Conservation (phyloP, 768 basidiomycete species). For the Lentinula aciculospora region DNA sequence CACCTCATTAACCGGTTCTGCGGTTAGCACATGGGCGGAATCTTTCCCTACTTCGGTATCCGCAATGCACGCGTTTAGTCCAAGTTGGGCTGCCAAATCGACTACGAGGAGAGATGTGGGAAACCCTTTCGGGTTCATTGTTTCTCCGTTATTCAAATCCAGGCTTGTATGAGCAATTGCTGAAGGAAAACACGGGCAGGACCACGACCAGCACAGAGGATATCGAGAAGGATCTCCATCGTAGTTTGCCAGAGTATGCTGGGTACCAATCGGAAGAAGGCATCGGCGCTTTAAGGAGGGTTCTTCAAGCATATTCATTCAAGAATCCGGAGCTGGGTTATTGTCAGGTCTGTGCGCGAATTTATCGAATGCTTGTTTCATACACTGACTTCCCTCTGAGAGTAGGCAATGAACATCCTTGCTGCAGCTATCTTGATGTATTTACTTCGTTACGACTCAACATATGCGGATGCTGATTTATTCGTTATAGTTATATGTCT, state of each 20-base stretch:
- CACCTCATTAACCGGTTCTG: slow-evolving; percentile 8
- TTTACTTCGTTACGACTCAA: slow-evolving; percentile 14
- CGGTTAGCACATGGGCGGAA: slow-evolving; percentile 83
- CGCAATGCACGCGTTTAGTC: slow-evolving; percentile 93
- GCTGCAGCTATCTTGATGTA: slow-evolving; percentile 93
- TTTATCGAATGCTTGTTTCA: not conserved
- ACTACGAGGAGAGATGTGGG: slow-evolving; percentile 97
- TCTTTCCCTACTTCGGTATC: slow-evolving; percentile 92
- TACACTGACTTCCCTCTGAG: not conserved
- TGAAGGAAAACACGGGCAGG: slow-evolving; percentile 73
- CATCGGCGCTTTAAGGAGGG: slow-evolving; percentile 77
- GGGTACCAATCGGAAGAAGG: slow-evolving; percentile 92
- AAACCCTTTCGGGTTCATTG: slow-evolving; percentile 90
- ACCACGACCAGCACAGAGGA: slow-evolving; percentile 91
- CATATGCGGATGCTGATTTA: not conserved
- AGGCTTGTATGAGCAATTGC: slow-evolving; percentile 69
- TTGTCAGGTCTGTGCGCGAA: slow-evolving; percentile 60
- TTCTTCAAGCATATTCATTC: slow-evolving; percentile 93
- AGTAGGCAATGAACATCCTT: slow-evolving; percentile 94
- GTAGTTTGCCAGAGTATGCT: slow-evolving; percentile 94
- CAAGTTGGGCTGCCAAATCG: slow-evolving; percentile 96
- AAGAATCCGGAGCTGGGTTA: slow-evolving; percentile 93
- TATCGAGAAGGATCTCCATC: slow-evolving; percentile 96
- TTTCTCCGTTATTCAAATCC: slow-evolving; percentile 87
- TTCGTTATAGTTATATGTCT: slow-evolving; percentile 79